Evolutionary conservation across 768 basidiomycete species (phyloP).

Genomic region (Lactarius psammicola): DNA sequence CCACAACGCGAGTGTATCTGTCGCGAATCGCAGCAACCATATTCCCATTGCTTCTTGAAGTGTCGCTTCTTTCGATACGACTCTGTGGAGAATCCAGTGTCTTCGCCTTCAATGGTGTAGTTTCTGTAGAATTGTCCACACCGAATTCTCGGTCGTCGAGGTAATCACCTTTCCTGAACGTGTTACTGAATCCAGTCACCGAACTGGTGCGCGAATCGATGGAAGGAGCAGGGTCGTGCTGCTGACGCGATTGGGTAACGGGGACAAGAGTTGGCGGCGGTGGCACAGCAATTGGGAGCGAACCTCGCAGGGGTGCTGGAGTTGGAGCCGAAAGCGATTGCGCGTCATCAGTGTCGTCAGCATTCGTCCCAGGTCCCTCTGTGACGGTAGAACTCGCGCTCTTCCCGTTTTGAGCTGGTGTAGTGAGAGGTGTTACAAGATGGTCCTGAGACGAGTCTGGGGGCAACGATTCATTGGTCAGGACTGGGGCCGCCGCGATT

Average conservation of each 20-base stretch:
- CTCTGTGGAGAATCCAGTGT: slow-evolving; percentile 17
- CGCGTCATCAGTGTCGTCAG: not conserved
- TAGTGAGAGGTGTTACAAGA: not conserved
- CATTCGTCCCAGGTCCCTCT: not conserved
- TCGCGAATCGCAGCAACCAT: slow-evolving; percentile 69
- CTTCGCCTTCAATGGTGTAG: slow-evolving; percentile 31
- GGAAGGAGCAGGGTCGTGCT: slow-evolving; percentile 7
- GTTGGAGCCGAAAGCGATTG: not conserved
- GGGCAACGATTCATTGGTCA: not conserved
- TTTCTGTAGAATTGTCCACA: slow-evolving; percentile 29
- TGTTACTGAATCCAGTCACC: slow-evolving; percentile 17
- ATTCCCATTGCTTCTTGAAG: slow-evolving; percentile 52
- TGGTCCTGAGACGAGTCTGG: not conserved
- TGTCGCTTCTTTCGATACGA: slow-evolving; percentile 50
- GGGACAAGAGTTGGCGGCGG: slow-evolving; percentile 3
- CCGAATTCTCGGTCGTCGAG: slow-evolving; percentile 34
- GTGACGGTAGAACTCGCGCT: not conserved
- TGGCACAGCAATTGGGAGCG: not conserved
- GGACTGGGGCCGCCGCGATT: not conserved
- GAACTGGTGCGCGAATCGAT: slow-evolving; percentile 17
- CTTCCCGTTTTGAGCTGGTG: not conserved
- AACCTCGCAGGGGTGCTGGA: not conserved
- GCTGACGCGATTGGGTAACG: not conserved
- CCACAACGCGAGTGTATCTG: slow-evolving; percentile 56
- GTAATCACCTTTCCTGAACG: slow-evolving; percentile 28